Evolutionary conservation across 2,329 filamentous ascomycete species (phyloP).

Genomic region (Botrytis hyacinthi): DNA sequence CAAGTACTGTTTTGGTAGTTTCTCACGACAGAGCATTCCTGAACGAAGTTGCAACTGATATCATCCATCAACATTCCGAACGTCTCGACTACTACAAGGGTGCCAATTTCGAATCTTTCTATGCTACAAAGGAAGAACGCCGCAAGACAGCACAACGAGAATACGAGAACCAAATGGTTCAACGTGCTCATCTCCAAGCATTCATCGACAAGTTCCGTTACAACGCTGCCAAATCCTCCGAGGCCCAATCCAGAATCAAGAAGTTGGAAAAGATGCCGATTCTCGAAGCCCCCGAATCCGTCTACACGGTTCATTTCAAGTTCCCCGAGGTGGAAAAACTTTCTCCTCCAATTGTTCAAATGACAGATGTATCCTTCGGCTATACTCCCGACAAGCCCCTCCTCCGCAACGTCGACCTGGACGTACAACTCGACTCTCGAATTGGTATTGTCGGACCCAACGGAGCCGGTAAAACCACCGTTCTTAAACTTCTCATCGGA

Average conservation of each 20-base stretch:
- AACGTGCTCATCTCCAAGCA: conserved; percentile 88
- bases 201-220: conserved; percentile 99
- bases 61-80: conserved; percentile 97
- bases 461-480: conserved; percentile 96
- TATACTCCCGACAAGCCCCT: conserved; percentile 79
- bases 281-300: conserved; percentile 82
- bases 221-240: conserved; percentile 97
- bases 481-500: conserved; percentile 95
- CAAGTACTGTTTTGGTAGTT: conserved; percentile 91
- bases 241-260: conserved; percentile 98
- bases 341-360: conserved; percentile 95
- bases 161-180: conserved; percentile 97
- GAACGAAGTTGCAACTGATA: conserved; percentile 98
- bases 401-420: conserved; percentile 83
- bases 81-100: conserved; percentile 98
- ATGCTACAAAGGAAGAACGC: conserved; percentile 93
- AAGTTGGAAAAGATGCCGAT: conserved; percentile 97
- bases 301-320: conserved; percentile 94
- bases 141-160: conserved; percentile 95
- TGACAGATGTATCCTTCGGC: conserved; percentile 88
- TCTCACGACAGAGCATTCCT: conserved; percentile 99
- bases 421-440: conserved; percentile 95
- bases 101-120: conserved; percentile 96
- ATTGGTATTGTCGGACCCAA: conserved; percentile 99
- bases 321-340: conserved; percentile 98